Percentiles rank a stretch among this genome's conserved stretches.
Conservation (phyloP, 177 flowering plant genomes). For the Vitis hybrid region DNA sequence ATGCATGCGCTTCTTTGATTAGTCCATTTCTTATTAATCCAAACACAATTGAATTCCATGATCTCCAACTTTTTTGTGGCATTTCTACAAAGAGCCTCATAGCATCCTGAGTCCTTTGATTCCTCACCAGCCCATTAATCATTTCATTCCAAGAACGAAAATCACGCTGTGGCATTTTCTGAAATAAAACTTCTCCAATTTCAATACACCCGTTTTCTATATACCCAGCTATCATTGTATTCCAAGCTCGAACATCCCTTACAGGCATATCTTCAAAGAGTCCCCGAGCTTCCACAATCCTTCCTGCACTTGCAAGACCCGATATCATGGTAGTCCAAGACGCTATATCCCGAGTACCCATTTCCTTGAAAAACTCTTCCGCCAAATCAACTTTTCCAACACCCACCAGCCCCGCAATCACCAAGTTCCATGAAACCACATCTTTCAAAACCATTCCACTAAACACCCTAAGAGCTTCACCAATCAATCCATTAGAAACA, state of each 20-base stretch:
- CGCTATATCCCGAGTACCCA: constrained; percentile 44
- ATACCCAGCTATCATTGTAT: constrained; percentile 52
- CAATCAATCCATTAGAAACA: constrained; percentile 36
- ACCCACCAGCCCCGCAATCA: constrained; percentile 47
- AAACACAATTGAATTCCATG: constrained; percentile 48
- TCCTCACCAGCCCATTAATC: constrained; percentile 41
- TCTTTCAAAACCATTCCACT: constrained; percentile 47
- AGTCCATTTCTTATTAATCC: constrained; percentile 41
- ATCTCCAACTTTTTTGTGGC: constrained; percentile 37
- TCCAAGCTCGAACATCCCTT: constrained; percentile 62
- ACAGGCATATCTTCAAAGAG: constrained; percentile 51
- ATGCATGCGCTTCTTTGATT: constrained; percentile 51
- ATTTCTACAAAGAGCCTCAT: constrained; percentile 37
- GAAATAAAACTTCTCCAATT: constrained; percentile 50
- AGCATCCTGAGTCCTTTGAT: constrained; percentile 38
- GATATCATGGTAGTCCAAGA: constrained; percentile 66
- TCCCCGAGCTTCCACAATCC: constrained; percentile 42
- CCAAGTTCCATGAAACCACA: constrained; percentile 63
- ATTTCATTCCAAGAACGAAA: constrained; percentile 42
- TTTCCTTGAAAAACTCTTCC: constrained; percentile 37
- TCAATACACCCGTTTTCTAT: constrained; percentile 32
- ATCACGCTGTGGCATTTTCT: constrained; percentile 45
- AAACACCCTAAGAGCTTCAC: constrained; percentile 43
- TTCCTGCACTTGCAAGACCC: constrained; percentile 36
- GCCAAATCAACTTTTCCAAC: constrained; percentile 32